These are phyloP conservation scores for Heterobasidion occidentale DNA, from an alignment of 1,284 basidiomycete genomes.

Conservation along the genomic window DNA sequence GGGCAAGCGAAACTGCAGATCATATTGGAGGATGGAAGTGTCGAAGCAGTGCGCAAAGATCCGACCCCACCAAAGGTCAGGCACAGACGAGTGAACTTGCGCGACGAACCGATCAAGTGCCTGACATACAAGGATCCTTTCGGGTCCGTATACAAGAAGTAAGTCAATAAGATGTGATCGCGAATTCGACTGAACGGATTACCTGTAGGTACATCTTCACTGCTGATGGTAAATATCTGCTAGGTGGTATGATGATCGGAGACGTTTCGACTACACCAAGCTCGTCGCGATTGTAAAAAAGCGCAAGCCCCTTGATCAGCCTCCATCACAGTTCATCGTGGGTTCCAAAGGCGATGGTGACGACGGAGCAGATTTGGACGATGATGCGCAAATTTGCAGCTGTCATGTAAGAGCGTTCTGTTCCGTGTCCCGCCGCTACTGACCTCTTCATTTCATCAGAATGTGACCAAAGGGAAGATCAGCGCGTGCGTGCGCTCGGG, in stretches of 20 bases:
- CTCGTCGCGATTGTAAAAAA: not conserved
- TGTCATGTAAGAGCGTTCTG: not conserved
- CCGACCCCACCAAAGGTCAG: not conserved
- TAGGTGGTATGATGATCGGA: slow-evolving; percentile 1
- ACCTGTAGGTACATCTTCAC: not conserved
- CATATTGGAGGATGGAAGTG: not conserved
- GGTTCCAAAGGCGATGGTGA: not conserved
- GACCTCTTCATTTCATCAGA: not conserved
- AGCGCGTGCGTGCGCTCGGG: not conserved
- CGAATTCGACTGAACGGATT: not conserved
- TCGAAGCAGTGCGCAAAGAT: not conserved
- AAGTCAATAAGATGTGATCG: not conserved
- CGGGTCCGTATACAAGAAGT: not conserved
- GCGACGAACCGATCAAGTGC: not conserved
- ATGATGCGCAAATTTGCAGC: not conserved
- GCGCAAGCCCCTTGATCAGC: not conserved
- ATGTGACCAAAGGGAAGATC: not conserved
- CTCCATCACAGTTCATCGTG: not conserved
- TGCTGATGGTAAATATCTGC: not conserved
- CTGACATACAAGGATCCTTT: not conserved
- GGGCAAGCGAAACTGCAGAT: not conserved
- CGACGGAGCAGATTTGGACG: not conserved
- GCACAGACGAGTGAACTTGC: no score
- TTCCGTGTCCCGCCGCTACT: not conserved
- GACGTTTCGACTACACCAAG: not conserved